These are phyloP conservation scores for Cardamine chenopodiifolia DNA, from an alignment of 345 rosid species.

Conservation along the genomic window DNA sequence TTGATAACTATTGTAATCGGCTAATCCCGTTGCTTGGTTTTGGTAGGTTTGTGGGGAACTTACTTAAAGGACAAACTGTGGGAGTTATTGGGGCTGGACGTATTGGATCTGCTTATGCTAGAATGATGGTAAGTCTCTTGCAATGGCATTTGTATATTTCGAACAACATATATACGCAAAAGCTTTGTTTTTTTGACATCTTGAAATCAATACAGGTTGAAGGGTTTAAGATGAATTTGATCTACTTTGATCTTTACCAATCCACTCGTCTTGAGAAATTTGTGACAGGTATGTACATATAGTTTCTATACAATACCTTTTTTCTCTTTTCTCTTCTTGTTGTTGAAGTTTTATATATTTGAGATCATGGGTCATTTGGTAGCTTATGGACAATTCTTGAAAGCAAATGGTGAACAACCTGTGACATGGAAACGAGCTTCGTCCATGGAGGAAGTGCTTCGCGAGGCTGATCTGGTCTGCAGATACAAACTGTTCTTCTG, in stretches of 20 bases:
- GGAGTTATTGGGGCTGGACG: conserved; percentile 99
- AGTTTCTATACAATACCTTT: not conserved
- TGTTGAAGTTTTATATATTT: not conserved
- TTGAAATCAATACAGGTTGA: conserved; percentile 56
- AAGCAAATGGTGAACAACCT: conserved; percentile 81
- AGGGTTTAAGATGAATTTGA: conserved; percentile 97
- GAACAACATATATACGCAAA: not conserved
- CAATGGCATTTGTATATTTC: not conserved
- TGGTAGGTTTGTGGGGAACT: conserved; percentile 85
- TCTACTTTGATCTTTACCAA: conserved; percentile 91
- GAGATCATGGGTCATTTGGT: conserved; percentile 29
- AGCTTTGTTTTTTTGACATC: not conserved
- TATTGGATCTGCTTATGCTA: conserved; percentile 96
- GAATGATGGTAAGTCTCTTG: conserved; percentile 78
- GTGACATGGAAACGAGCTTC: conserved; percentile 93
- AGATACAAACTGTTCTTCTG: not conserved
- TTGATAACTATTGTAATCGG: not conserved
- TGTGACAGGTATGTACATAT: conserved; percentile 60
- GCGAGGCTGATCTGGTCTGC: conserved; percentile 75
- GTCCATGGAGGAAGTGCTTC: conserved; percentile 87
- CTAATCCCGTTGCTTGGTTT: not conserved
- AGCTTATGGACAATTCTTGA: conserved; percentile 85
- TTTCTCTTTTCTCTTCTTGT: not conserved
- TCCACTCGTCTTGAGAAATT: conserved; percentile 94
- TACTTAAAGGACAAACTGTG: conserved; percentile 97